A percentile compares a stretch with the other conserved stretches of the same genome.
phyloP scores from a whole-genome alignment of 1,139 yeast genomes.

The Scheffersomyces titani region DNA sequence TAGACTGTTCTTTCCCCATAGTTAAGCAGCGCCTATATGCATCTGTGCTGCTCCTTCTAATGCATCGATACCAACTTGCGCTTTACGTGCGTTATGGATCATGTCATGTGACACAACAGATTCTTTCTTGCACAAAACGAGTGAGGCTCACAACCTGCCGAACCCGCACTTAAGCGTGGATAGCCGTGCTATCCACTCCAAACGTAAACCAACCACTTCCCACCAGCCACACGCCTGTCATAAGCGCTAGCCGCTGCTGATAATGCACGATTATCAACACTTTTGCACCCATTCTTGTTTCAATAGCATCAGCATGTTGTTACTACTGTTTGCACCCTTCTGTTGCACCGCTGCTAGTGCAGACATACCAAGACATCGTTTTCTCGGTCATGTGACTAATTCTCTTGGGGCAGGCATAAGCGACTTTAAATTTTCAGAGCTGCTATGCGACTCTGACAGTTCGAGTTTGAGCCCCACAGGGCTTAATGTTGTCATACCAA shows the following conservation, averaged over 20 bases:
- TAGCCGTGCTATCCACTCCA: neutral
- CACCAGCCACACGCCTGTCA: conserved; percentile 2
- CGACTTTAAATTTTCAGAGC: neutral
- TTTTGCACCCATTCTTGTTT: neutral
- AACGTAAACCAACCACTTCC: conserved; percentile 2
- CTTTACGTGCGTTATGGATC: neutral
- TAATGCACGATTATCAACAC: neutral
- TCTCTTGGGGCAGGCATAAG: neutral
- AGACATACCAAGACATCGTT: neutral
- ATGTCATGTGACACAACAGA: neutral
- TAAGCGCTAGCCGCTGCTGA: neutral
- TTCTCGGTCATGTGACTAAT: neutral
- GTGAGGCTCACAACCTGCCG: conserved; percentile 3
- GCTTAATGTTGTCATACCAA: too few relatives aligned
- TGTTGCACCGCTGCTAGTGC: neutral
- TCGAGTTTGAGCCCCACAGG: too few relatives aligned
- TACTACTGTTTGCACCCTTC: neutral
- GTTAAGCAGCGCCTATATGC: neutral
- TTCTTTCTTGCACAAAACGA: neutral
- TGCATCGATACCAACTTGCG: neutral
- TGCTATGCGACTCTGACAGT: neutral
- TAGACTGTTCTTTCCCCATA: neutral
- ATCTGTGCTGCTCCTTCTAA: neutral
- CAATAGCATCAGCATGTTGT: neutral
- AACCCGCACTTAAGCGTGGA: conserved; percentile 3